These are phyloP conservation scores for Anaeromyces robustus DNA, from an alignment of 192 early-diverging fungal genomes.

Conservation along the genomic window DNA sequence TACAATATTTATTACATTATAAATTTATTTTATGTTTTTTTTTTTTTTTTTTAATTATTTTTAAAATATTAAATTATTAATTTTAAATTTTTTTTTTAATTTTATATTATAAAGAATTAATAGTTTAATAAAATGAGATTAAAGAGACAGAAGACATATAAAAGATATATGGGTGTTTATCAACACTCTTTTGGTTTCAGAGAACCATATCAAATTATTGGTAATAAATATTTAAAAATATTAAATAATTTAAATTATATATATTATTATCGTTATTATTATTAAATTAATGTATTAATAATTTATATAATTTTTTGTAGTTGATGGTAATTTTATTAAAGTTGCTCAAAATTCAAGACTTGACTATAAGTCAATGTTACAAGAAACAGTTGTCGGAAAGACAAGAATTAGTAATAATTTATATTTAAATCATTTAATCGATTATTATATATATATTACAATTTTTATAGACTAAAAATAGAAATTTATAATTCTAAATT, in stretches of 20 bases:
- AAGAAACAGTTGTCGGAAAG: slow-evolving; percentile 42
- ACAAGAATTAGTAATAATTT: slow-evolving; percentile 43
- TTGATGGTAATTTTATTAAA: slow-evolving; percentile 70
- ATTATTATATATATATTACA: neutral
- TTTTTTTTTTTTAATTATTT: too few relatives aligned
- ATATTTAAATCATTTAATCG: too few relatives aligned
- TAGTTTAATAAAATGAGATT: slow-evolving; percentile 43
- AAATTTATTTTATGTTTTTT: too few relatives aligned
- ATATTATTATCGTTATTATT: neutral
- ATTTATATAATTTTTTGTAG: slow-evolving; percentile 15
- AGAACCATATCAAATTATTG: slow-evolving; percentile 77
- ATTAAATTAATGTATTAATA: neutral
- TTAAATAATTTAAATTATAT: too few relatives aligned
- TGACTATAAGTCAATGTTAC: slow-evolving; percentile 42
- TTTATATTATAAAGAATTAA: neutral
- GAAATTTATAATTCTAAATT: too few relatives aligned
- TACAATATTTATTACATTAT: too few relatives aligned
- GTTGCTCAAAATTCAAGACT: slow-evolving; percentile 43
- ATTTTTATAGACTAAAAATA: neutral
- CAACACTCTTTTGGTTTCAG: slow-evolving; percentile 65
- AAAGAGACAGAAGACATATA: slow-evolving; percentile 68
- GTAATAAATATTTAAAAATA: slow-evolving; percentile 16
- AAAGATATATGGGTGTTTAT: slow-evolving; percentile 70
- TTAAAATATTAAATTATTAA: too few relatives aligned
- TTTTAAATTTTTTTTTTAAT: too few relatives aligned